These are phyloP conservation scores for Yamadazyma olivae DNA, from an alignment of 805 yeast genomes.

Conservation along the genomic window DNA sequence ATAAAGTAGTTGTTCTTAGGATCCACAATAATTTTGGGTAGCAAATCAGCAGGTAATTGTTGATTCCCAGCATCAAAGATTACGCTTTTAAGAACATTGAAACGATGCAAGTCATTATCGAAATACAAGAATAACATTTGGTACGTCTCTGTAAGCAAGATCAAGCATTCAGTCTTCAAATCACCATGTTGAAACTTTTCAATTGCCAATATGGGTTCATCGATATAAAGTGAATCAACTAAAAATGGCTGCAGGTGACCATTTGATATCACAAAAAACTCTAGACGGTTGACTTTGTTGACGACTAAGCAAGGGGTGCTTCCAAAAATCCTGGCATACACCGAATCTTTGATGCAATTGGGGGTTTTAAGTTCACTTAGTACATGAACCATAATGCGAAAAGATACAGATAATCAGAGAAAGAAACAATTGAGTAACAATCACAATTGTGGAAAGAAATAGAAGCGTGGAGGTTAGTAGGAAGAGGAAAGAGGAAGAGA, in stretches of 20 bases:
- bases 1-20: slow-evolving; percentile 12
- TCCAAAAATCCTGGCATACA: slow-evolving; percentile 11
- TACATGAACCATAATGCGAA: slow-evolving; percentile 17
- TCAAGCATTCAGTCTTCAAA: slow-evolving; percentile 11
- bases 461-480: no score
- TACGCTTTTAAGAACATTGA: slow-evolving; percentile 8
- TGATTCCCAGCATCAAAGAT: slow-evolving; percentile 19
- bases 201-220: slow-evolving; percentile 13
- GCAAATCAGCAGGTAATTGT: slow-evolving; percentile 20
- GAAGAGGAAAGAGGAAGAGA: no score
- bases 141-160: slow-evolving; percentile 13
- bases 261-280: slow-evolving; percentile 9
- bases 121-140: slow-evolving; percentile 10
- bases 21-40: slow-evolving; percentile 17
- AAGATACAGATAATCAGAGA: no score
- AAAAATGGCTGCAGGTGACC: neutral
- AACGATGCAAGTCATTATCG: slow-evolving; percentile 5
- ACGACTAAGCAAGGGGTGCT: slow-evolving; percentile 11
- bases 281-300: slow-evolving; percentile 12
- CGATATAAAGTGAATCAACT: slow-evolving; percentile 13
- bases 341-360: slow-evolving; percentile 12
- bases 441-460: no score
- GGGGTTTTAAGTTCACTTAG: slow-evolving; percentile 18
- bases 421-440: no score
- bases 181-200: slow-evolving; percentile 10